phyloP scores from a whole-genome alignment of 441 rosid genomes.

The Corymbia calophylla region DNA sequence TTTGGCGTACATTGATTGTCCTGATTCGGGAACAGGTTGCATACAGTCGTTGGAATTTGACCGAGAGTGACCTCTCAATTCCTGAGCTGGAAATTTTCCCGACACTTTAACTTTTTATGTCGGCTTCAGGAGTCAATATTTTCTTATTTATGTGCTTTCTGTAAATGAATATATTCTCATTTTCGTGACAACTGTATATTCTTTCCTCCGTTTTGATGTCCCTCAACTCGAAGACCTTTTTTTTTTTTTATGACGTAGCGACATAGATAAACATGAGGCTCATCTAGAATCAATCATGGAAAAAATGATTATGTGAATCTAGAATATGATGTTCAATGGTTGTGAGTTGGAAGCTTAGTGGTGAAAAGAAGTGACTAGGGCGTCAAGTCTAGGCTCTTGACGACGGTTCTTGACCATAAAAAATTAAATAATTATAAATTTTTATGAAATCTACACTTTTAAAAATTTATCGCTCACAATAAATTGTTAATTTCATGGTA shows the following conservation, averaged over 20 bases:
- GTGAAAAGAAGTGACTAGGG: not conserved
- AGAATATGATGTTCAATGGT: not conserved
- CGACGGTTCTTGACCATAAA: too few relatives aligned
- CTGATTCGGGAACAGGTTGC: accelerated
- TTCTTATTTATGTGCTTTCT: not conserved
- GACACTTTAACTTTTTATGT: accelerated
- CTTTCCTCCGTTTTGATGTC: not conserved
- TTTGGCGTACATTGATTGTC: accelerated
- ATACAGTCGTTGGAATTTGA: accelerated
- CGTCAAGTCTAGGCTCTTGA: not conserved
- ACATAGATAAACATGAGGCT: not conserved
- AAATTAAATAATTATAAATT: too few relatives aligned
- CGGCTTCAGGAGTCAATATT: not conserved
- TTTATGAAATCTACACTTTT: too few relatives aligned
- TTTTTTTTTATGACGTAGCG: not conserved
- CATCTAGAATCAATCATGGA: not conserved
- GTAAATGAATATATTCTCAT: not conserved
- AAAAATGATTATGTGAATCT: not conserved
- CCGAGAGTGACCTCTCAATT: not conserved
- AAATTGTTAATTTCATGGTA: too few relatives aligned
- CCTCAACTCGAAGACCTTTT: not conserved
- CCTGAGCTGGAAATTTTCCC: not conserved
- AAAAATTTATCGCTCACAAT: too few relatives aligned
- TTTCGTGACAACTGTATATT: not conserved
- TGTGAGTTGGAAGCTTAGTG: not conserved